These are phyloP conservation scores for Paecilomyces fulvus DNA, from an alignment of 2,329 filamentous ascomycete genomes.

Conservation along the genomic window DNA sequence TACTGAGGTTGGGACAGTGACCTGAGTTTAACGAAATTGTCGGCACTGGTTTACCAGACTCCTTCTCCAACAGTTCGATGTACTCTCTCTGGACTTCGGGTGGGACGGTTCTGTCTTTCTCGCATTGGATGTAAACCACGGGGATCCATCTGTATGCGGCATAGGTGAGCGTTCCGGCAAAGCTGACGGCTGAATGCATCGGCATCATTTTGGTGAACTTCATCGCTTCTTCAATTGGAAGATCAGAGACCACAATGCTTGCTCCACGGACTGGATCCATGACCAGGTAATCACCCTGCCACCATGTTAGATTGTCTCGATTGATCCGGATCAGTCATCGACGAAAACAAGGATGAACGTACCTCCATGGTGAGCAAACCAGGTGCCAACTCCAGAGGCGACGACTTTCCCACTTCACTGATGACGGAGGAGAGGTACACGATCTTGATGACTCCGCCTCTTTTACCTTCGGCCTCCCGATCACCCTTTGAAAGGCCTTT, in stretches of 20 bases:
- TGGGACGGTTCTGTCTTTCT: conserved; percentile 19
- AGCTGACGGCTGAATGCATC: conserved; percentile 21
- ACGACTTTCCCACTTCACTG: conserved; percentile 2
- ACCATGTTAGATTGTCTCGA: not conserved
- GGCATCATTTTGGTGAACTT: conserved; percentile 11
- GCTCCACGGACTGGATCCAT: conserved; percentile 2
- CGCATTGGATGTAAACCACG: conserved; percentile 24
- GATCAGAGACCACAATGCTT: not conserved
- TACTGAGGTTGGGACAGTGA: conserved; percentile 18
- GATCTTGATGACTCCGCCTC: conserved; percentile 18
- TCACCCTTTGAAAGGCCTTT: conserved; percentile 13
- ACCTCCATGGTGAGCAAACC: conserved; percentile 2
- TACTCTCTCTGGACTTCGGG: conserved; percentile 17
- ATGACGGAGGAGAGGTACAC: conserved; percentile 15
- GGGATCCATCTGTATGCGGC: conserved; percentile 24
- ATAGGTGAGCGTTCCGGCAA: conserved; percentile 20
- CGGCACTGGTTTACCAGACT: conserved; percentile 23
- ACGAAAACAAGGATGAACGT: not conserved
- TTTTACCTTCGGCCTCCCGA: conserved; percentile 13
- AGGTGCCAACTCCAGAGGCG: not conserved
- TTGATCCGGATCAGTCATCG: not conserved
- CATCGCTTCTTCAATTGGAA: conserved; percentile 1
- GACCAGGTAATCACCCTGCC: conserved; percentile 5
- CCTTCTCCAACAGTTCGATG: conserved; percentile 24
- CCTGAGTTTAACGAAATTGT: conserved; percentile 21